Evolutionary conservation across 1,139 yeast genomes (phyloP), one percentile per base, ranked within the genome.

Genomic region (Yamadazyma membranifaciens): DNA sequence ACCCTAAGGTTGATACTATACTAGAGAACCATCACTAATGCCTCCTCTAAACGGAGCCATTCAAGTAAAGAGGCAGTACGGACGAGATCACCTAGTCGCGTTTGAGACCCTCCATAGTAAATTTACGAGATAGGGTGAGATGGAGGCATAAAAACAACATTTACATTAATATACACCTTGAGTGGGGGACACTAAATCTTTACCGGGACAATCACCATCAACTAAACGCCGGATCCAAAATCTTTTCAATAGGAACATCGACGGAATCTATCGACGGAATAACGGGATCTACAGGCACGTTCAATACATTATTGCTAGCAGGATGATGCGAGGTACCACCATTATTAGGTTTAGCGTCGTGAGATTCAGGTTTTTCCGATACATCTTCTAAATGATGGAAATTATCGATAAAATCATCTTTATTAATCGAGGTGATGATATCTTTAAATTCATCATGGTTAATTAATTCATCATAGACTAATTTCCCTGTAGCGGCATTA

Each of bases 381-480:
- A 50, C 44, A 14, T 51, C 54, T 25, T 57, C 58, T 40, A 59
- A 62, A 43, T 63, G 58, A 33, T 61, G 53, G 44, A 65, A 66
- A 34, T 67, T 71, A 12, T 54, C 53, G 13, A 61, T 46, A 41
- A 67, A 67, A 16, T 57, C 65, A n/a, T 58, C 62, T 36, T 60
- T 62, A 33, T 46, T 46, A 40, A 67, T 51, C 2, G 29, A 37
- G 27, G 49, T 50, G 13, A 64, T 48, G 24, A 59, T 50, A 26
- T 43, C 42, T 39, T 55, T 59, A 30, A 59, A 43, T 9, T 57
- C 62, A 10, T 50, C 53, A 7, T 54, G 49, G 9, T 51, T 48
- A 14, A 49, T 37, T 33, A 67, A 48, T 42, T 56, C 55, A 37
- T 63, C 62, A 46, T 54, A 65, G 11, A 66, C 59, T 29, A 56